Evolutionary conservation across 495 filamentous ascomycete genomes (phyloP), one percentile per base, ranked within the genome.

Genomic region (Bombardia bombarda): DNA sequence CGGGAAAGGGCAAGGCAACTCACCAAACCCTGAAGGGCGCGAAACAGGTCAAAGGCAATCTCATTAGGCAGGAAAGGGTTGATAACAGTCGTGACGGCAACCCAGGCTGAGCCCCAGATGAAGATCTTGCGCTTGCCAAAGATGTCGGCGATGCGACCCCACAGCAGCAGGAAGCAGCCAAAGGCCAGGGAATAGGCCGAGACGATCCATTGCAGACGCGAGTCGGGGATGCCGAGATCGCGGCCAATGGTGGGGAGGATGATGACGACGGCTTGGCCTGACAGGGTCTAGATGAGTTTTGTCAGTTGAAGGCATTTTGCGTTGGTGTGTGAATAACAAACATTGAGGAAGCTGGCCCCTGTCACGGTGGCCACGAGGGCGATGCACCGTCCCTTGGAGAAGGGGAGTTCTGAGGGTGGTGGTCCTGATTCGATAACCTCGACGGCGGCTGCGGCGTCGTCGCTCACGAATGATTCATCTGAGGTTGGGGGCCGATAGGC

Each of bases 51-150:
- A 74, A 87, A 61, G 52, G 76, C 54, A 61, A 80, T 67, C 73
- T 90, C 73, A 70, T 84, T 57, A 57, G 70, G 65, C 59, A 79
- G 24, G 62, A 84, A 90, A 0, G 78, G 74, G 17, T 77, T 77
- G n/a, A 76, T 75, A 5, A 85, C 67, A 30, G 77, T 72, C 1
- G 78, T 74, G 28, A 78, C 61, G 1, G 78, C 68, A 39, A 83
- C 80, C 52, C 82, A 78, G 16, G 74, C 74, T 49, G 83, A 79
- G 16, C 79, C 79, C 22, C 65, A 63, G 19, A 86, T 74, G 62
- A 87, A 87, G 34, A 88, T 72, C 3, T 61, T 60, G 46, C 82
- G 77, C 43, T 83, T 82, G 22, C 83, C 85, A 49, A 85, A 85
- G 46, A 86, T 75, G 51, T 89, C 84, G 14, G 77, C 80, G 23